Base-by-base conservation (phyloP, 345 rosid genomes). In the Populus ilicifolia region DNA sequence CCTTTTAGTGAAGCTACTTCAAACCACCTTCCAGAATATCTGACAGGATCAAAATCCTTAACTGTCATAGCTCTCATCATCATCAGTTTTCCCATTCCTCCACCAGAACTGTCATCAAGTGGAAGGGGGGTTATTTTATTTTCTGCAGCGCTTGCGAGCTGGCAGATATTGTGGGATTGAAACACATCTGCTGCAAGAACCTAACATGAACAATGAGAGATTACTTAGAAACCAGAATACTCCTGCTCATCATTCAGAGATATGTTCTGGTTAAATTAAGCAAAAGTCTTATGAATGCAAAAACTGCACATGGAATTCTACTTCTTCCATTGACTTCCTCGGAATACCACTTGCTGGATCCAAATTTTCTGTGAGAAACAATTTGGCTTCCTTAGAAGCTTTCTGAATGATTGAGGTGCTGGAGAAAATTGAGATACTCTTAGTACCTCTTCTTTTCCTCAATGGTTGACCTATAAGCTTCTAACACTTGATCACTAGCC, bases 1-100 rank as follows among this genome's bases (percentile, higher is more conserved):
- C 96, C 89, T 81, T 95, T 95, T 41, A 93, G 94, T 64, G 99
- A 93, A 82, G 97, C 99, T 70, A 95, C 99, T 86, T 95, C 98
- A 72, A 92, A 95, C 99, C 99, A 95, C 85, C 98, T 89, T 68
- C 99, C 99, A 23, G 98, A 85, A 85, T 95, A 95, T 73, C 91
- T 88, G 71, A 84, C 72, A 0, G 99, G 99, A 62, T 95, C 98
- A 84, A 95, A 95, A 81, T 93, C 79, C 78, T 89, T 87, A 17
- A 93, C 86, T 63, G 97, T 89, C 99, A 93, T 95, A 79, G 93
- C 96, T 89, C 92, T 89, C 96, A 89, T 95, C 96, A 88, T 90
- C 97, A 94, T 89, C 72, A 91, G 75, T 86, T 74, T 91, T 76
- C 87, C 85, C 76, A 48, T 80, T 78, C 81, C 77, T 77, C 38